phyloP scores from a whole-genome alignment of 352 stramenopile genomes.

The Globisporangium spiculum region DNA sequence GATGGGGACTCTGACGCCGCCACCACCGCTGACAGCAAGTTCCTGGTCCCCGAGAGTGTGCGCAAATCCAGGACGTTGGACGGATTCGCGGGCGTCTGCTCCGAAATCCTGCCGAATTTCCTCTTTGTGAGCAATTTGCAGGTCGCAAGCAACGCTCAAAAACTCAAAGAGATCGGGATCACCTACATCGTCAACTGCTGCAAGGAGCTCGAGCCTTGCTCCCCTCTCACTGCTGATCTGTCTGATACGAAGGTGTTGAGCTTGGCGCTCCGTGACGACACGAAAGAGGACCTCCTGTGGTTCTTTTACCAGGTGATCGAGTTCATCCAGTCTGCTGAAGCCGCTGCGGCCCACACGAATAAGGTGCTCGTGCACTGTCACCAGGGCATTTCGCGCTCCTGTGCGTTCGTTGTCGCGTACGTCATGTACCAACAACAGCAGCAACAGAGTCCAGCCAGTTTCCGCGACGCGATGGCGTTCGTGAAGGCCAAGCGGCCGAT shows the following conservation, averaged over 20 bases:
- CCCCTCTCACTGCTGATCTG: not conserved
- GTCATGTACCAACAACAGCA: conserved; percentile 36
- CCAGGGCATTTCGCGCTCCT: conserved; percentile 69
- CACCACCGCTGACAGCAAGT: conserved; percentile 7
- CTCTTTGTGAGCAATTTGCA: conserved; percentile 59
- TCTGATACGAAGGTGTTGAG: conserved; percentile 19
- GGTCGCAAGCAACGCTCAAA: conserved; percentile 30
- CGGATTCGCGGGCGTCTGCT: conserved; percentile 45
- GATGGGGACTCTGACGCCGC: not conserved
- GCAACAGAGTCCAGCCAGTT: not conserved
- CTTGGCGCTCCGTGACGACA: conserved; percentile 52
- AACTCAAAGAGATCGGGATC: conserved; percentile 36
- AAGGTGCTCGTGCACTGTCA: conserved; percentile 68
- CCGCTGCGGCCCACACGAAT: not conserved
- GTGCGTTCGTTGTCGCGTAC: conserved; percentile 60
- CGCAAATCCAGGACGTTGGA: conserved; percentile 43
- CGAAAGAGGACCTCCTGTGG: conserved; percentile 58
- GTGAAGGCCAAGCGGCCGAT: conserved; percentile 51
- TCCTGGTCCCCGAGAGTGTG: conserved; percentile 58
- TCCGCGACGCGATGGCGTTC: conserved; percentile 26
- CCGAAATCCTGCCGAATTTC: conserved; percentile 48
- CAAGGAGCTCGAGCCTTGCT: conserved; percentile 26
- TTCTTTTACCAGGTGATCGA: conserved; percentile 51
- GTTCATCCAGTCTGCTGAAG: conserved; percentile 32
- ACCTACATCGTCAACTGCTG: conserved; percentile 63